Percentiles rank a stretch among this genome's conserved stretches.
Conservation (phyloP, 1,284 basidiomycete genomes). For the Megacollybia platyphylla region DNA sequence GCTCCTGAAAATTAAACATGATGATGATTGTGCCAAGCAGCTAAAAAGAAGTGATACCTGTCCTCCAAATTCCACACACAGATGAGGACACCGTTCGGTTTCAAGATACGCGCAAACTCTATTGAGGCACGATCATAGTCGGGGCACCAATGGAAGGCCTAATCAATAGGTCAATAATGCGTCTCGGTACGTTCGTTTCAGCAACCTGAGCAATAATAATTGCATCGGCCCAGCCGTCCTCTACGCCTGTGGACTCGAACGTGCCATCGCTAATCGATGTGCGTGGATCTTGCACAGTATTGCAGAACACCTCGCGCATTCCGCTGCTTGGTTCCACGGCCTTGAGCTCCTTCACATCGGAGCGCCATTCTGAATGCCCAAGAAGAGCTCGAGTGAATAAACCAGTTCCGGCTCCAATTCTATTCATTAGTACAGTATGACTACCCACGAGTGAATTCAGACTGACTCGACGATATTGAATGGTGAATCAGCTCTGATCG, state of each 20-base stretch:
- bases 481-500: slow-evolving; percentile 21
- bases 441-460: not conserved
- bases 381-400: slow-evolving; percentile 70
- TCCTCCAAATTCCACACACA: slow-evolving; percentile 77
- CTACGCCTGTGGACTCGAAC: slow-evolving; percentile 46
- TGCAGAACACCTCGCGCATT: slow-evolving; percentile 51
- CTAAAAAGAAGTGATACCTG: slow-evolving; percentile 24
- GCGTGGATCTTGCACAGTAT: slow-evolving; percentile 35
- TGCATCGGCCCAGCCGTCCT: slow-evolving; percentile 29
- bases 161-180: slow-evolving; percentile 61
- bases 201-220: not conserved
- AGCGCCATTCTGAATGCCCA: slow-evolving; percentile 41
- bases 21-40: not conserved
- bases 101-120: slow-evolving; percentile 63
- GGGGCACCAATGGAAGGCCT: slow-evolving; percentile 79
- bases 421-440: slow-evolving; percentile 12
- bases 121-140: slow-evolving; percentile 49
- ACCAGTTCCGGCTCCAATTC: slow-evolving; percentile 65
- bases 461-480: slow-evolving; percentile 61
- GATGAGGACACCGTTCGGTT: slow-evolving; percentile 49
- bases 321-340: slow-evolving; percentile 67
- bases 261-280: slow-evolving; percentile 45
- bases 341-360: slow-evolving; percentile 32
- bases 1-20: slow-evolving; percentile 23
- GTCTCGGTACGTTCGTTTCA: slow-evolving; percentile 21